phyloP scores from a whole-genome alignment of 345 rosid genomes.

The Anastatica hierochuntica region DNA sequence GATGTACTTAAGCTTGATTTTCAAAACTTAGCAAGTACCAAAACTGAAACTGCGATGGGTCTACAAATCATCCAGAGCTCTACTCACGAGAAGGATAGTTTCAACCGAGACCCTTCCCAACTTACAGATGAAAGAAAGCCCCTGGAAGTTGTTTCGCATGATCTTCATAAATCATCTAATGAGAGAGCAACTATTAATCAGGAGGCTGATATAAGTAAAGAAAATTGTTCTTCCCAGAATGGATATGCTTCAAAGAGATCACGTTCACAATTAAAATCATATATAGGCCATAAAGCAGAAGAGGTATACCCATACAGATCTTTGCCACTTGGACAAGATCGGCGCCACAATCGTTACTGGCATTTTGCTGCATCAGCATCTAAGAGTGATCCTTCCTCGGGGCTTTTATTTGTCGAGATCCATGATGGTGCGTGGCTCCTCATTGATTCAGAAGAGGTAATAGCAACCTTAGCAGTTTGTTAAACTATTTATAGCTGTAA shows the following conservation, averaged over 20 bases:
- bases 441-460: constrained; percentile 87
- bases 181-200: constrained; percentile 37
- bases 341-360: constrained; percentile 96
- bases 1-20: constrained; percentile 63
- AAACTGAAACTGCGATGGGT: constrained; percentile 33
- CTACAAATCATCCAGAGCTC: constrained; percentile 7
- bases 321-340: constrained; percentile 97
- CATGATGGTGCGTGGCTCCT: constrained; percentile 77
- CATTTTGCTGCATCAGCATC: constrained; percentile 88
- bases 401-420: constrained; percentile 80
- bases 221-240: constrained; percentile 40
- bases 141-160: constrained; percentile 40
- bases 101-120: constrained; percentile 45
- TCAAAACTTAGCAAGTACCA: constrained; percentile 34
- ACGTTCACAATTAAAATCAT: constrained; percentile 80
- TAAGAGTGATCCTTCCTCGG: constrained; percentile 79
- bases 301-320: constrained; percentile 90
- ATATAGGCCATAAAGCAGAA: constrained; percentile 81
- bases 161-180: constrained; percentile 27
- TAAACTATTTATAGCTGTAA: neutral
- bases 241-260: constrained; percentile 78
- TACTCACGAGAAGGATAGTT: constrained; percentile 13
- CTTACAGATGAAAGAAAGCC: constrained; percentile 45
- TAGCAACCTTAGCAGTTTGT: neutral
- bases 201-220: constrained; percentile 44